Base-by-base conservation (phyloP, 2,329 filamentous ascomycete genomes). In the Pyrenochaeta sp. region DNA sequence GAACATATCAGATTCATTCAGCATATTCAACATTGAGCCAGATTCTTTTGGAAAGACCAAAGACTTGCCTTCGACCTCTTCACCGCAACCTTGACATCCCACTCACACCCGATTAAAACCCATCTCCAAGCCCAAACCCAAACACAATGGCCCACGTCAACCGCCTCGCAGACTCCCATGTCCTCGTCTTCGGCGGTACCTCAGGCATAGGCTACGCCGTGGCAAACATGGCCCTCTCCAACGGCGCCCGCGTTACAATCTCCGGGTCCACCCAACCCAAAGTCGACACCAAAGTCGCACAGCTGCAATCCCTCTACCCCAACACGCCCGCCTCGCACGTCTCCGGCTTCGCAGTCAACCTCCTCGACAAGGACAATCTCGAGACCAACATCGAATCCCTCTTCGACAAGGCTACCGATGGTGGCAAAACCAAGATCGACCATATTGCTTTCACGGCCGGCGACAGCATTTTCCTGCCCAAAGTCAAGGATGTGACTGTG, bases 161-260 rank as follows among this genome's bases (percentile, higher is more conserved):
- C 58, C 80, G 79, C 60, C 76, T 82, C 34, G 58, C 69, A 31
- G 69, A 71, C 51, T 59, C 71, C 20, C 75, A 72, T 50, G 71
- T 86, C 58, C 77, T 89, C 24, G 68, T 88, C 61, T 76, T 88
- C 40, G 86, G 85, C 26, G 86, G 84, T 24, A 82, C 83, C 0
- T 79, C 81, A 27, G 85, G 85, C 32, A 86, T 89, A 26, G 86
- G 85, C 21, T 83, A 78, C 51, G 78, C 73, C 40, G 79, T 85
- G 5, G 84, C 85, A 31, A 78, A 83, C 71, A 79, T 78, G 14
- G 71, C 75, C 3, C 65, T 87, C 24, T 80, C 80, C 27, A 72
- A 79, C 37, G 81, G 81, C 22, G 80, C 80, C 21, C 65, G 59
- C 11, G 80, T 88, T 9, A 79, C 75, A 31, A 79, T 89, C 56